Evolutionary conservation across 208 protist species (phyloP).

Genomic region (Crithidia expoeki): DNA sequence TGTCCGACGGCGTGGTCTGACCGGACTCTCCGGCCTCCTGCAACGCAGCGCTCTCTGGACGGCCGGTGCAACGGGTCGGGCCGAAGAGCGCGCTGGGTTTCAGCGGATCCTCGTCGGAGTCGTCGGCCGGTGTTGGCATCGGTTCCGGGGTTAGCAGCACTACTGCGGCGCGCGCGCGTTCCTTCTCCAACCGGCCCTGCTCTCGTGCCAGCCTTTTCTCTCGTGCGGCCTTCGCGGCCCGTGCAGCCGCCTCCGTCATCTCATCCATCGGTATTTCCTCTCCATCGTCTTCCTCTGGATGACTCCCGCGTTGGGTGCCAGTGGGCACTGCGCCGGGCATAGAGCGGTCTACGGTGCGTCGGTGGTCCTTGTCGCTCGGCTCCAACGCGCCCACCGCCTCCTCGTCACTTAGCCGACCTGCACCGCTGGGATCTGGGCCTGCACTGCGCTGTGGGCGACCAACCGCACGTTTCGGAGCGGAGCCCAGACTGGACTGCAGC

Average conservation of each 20-base stretch:
- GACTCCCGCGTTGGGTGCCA: neutral
- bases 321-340: neutral
- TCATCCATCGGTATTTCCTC: conserved; percentile 11
- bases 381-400: conserved; percentile 13
- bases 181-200: neutral
- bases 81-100: conserved; percentile 8
- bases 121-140: neutral
- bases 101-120: conserved; percentile 11
- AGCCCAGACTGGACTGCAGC: neutral
- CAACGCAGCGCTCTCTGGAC: neutral
- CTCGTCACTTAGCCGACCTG: neutral
- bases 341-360: neutral
- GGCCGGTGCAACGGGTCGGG: conserved; percentile 3
- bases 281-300: neutral
- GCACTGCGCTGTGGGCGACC: neutral
- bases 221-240: conserved; percentile 13
- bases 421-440: neutral
- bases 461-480: neutral
- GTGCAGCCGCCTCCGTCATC: conserved; percentile 2
- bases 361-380: neutral
- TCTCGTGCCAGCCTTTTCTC: neutral
- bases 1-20: neutral
- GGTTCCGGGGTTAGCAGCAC: conserved; percentile 1
- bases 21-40: conserved; percentile 7
- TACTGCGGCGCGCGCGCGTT: neutral